Evolutionary conservation across 2,329 filamentous ascomycete species (phyloP).

Genomic region (Fusarium decemcellulare): DNA sequence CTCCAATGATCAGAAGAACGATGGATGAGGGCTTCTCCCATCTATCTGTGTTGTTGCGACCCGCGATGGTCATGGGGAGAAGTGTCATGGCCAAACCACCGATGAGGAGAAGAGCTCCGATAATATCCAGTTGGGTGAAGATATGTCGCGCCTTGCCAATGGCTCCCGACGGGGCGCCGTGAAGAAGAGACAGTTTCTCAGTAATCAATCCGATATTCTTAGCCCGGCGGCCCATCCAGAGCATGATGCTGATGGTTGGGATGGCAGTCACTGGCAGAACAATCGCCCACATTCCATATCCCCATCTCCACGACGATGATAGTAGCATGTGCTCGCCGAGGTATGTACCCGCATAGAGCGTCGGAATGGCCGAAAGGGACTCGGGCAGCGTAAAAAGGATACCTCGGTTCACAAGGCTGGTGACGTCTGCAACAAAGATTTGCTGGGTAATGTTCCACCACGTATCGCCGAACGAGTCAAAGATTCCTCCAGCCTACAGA

Average conservation of each 20-base stretch:
- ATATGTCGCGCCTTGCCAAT: constrained; percentile 15
- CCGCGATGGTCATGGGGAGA: constrained; percentile 33
- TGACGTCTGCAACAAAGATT: constrained; percentile 37
- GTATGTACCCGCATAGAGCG: constrained; percentile 37
- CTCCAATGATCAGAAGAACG: constrained; percentile 23
- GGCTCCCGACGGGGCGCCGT: neutral
- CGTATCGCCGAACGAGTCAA: constrained; percentile 31
- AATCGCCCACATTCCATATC: constrained; percentile 36
- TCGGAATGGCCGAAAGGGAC: constrained; percentile 33
- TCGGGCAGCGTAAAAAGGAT: constrained; percentile 35
- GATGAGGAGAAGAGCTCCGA: constrained; percentile 31
- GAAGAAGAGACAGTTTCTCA: constrained; percentile 15
- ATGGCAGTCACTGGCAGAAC: constrained; percentile 21
- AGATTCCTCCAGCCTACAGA: constrained; percentile 31
- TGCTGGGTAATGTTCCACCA: constrained; percentile 40
- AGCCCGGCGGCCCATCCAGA: constrained; percentile 30
- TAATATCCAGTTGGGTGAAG: constrained; percentile 14
- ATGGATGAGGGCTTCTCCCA: constrained; percentile 35
- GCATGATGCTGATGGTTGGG: constrained; percentile 32
- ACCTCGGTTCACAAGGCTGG: constrained; percentile 35
- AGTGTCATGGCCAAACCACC: constrained; percentile 35
- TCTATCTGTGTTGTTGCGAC: constrained; percentile 30
- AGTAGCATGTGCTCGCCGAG: constrained; percentile 34
- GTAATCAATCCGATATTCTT: constrained; percentile 15
- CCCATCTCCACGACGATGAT: constrained; percentile 32